Base-by-base conservation (phyloP, 2,329 filamentous ascomycete genomes). In the Rhynchosporium agropyri region DNA sequence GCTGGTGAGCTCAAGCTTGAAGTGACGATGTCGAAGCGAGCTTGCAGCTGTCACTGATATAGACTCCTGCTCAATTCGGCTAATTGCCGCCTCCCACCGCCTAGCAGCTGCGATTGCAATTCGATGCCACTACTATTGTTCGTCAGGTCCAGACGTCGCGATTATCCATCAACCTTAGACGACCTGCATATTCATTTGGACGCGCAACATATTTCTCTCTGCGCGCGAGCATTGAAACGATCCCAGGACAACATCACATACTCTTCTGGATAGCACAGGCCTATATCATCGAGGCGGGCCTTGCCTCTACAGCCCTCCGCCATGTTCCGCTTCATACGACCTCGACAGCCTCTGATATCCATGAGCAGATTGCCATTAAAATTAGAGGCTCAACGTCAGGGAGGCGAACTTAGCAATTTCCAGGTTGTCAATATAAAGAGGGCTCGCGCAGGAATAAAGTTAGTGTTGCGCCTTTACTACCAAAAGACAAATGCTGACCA, bases 261-360 rank as follows among this genome's bases (percentile, higher is more conserved):
- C 33, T 28, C 13, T 57, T 13, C 49, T 33, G 43, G 36, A 12
- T 12, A 4, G 54, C 33, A 64, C 64, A 64, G 68, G 70, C 70
- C 69, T 65, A 68, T 68, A 67, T 58, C 62, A 64, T 54, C n/a
- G 53, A 60, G 69, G 72, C 70, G 67, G 64, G 72, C 71, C 69
- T 70, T 68, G 63, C 33, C 33, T 10, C 33, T 6, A 61, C 58
- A 53, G n/a, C 46, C 54, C 58, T 43, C 59, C 58, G 67, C 53
- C 7, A 73, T 74, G 71, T 70, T 72, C 43, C 64, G 69, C 62
- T 66, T 60, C 29, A 61, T 72, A 28, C 68, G 66, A 53, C 62
- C 68, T n/a, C 53, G 53, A 55, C 61, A 58, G 59, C 31, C 15
- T 51, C 38, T 60, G 42, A 15, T 20, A 15, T 66, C 67, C 4